Conservation (phyloP, 108 stramenopile genomes). For the Skeletonema costatum region DNA sequence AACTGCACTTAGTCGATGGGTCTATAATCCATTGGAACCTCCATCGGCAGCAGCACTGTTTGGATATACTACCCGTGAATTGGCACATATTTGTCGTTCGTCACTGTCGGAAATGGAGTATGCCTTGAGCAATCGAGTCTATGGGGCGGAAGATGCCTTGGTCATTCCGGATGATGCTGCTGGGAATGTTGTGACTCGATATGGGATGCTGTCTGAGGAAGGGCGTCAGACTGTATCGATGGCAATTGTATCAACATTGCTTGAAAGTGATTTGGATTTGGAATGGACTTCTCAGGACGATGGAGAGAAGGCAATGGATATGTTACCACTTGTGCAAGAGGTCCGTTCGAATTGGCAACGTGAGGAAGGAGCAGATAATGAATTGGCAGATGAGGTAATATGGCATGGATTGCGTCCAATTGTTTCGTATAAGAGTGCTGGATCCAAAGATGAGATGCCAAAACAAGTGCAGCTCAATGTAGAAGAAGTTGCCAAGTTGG, state of each 20-base stretch:
- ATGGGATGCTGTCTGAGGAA: constrained; percentile 44
- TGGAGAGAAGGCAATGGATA: constrained; percentile 13
- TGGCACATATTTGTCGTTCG: constrained; percentile 40
- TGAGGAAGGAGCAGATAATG: constrained; percentile 23
- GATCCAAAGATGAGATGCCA: constrained; percentile 23
- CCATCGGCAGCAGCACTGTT: constrained; percentile 1
- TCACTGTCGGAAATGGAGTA: constrained; percentile 27
- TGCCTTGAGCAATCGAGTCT: constrained; percentile 23
- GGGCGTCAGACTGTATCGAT: constrained; percentile 41
- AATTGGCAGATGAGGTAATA: constrained; percentile 29
- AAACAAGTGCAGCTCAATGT: constrained; percentile 16
- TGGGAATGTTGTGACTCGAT: background rate
- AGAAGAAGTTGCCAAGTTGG: constrained; percentile 32
- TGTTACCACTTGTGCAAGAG: constrained; percentile 27
- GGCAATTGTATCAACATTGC: constrained; percentile 41
- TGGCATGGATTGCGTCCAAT: constrained; percentile 47
- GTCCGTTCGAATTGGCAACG: constrained; percentile 38
- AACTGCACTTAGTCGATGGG: constrained; percentile 16
- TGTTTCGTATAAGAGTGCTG: background rate
- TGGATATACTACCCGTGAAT: constrained; percentile 30
- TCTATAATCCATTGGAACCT: constrained; percentile 44
- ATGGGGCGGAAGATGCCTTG: constrained; percentile 46
- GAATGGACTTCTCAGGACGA: constrained; percentile 13
- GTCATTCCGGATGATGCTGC: constrained; percentile 8
- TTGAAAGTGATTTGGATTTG: constrained; percentile 41